Base-by-base conservation (phyloP, 345 rosid species). In the Populus tremula region DNA sequence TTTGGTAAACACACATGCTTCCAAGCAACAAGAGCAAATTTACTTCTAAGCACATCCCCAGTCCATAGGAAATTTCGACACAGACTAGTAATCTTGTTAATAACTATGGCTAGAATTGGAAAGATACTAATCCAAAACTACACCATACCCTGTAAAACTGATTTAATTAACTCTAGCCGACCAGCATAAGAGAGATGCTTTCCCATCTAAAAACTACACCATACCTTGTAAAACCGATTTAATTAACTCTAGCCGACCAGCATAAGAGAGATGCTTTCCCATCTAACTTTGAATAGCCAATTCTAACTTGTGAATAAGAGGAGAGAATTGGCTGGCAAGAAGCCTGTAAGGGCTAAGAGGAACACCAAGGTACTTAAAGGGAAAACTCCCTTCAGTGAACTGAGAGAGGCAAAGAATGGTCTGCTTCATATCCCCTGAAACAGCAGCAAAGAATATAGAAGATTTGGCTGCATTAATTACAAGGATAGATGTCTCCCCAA, bases 41-140 rank as follows among this genome's bases (percentile, higher is more conserved):
- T 16, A 16, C 1, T 49, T 1, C 54, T 14, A 13, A 0, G 1
- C 1, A 14, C 0, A 49, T 16, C 5, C 1, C 20, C 5, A 3
- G 6, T 14, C 20, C 6, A 49, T 4, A 49, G 20, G 1, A 49
- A 49, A 14, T 49, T 49, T 1, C 0, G 5, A 1, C 20, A 16
- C 6, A 16, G 0, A 4, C 18, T 1, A 49, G 5, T 4, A 49
- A 49, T 49, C 20, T 16, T 49, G 1, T 4, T 49, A 5, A 49
- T 16, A 16, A 49, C 6, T 5, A 49, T 1, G 1, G 0, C 5
- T 4, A 0, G 54, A 4, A 49, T 5, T 0, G 1, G 54, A 5
- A 49, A 49, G 1, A 49, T 16, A 1, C 6, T 1, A 1, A 49
- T 4, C 20, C 53, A 27, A 27, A 27, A 27, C 27, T 27, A 1